These are phyloP conservation scores for Dothiorella sarmentorum DNA, from an alignment of 2,329 filamentous ascomycete genomes.

Conservation along the genomic window DNA sequence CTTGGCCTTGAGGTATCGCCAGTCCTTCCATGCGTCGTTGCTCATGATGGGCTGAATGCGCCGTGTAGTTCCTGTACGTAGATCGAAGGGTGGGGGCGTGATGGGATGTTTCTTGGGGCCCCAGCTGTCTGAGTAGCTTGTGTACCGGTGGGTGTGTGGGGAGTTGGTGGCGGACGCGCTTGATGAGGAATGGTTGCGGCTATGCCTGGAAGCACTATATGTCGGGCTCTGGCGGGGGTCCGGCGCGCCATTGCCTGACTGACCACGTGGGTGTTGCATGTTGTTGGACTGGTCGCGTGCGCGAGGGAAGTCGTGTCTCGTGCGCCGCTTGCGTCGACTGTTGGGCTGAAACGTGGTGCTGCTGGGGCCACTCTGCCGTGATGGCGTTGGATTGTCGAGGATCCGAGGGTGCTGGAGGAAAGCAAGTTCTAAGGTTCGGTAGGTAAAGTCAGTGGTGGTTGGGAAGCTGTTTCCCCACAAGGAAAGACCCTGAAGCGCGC, in stretches of 20 bases:
- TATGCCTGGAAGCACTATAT: no score
- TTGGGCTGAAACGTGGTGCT: background rate
- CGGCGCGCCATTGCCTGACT: background rate
- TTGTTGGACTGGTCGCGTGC: background rate
- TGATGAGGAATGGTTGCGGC: background rate
- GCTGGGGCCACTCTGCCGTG: background rate
- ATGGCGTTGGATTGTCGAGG: no score
- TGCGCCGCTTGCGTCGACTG: background rate
- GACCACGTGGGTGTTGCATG: background rate
- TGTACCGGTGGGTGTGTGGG: background rate
- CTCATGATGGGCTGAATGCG: background rate
- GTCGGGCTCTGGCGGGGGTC: background rate
- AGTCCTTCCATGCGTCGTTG: background rate
- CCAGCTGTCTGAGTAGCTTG: background rate
- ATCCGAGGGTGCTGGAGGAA: no score
- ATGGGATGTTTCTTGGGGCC: background rate
- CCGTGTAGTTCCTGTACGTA: background rate
- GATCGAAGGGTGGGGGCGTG: background rate
- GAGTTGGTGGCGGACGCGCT: background rate
- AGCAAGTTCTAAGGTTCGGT: background rate
- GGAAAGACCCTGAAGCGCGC: no score
- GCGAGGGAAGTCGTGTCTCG: background rate
- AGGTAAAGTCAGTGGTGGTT: background rate
- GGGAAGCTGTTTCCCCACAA: no score
- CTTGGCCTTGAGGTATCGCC: slow-evolving; percentile 22